Evolutionary conservation across 495 filamentous ascomycete species (phyloP).

Genomic region (Monascus purpureus): DNA sequence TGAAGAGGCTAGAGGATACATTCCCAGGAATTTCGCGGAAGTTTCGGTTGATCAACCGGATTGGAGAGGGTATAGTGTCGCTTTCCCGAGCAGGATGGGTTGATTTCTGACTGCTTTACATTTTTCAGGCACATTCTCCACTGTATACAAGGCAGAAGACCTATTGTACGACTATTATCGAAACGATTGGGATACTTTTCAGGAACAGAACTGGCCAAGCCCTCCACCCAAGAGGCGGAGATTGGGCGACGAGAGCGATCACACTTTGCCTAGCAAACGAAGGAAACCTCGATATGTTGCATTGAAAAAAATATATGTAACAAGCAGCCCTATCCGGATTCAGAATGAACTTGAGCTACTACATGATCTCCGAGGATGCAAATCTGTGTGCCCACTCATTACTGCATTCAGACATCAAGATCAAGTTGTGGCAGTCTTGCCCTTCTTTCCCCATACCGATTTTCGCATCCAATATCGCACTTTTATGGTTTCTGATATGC

Average conservation of each 20-base stretch:
- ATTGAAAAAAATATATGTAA: slow-evolving; percentile 98
- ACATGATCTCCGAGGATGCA: slow-evolving; percentile 72
- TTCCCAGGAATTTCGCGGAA: slow-evolving; percentile 71
- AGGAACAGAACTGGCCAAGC: slow-evolving; percentile 43
- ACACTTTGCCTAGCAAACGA: slow-evolving; percentile 13
- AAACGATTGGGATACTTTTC: slow-evolving; percentile 70
- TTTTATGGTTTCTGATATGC: slow-evolving; percentile 72
- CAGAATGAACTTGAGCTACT: slow-evolving; percentile 94
- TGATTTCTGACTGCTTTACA: background rate
- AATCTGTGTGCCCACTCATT: slow-evolving; percentile 83
- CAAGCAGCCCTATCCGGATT: slow-evolving; percentile 81
- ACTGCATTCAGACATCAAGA: slow-evolving; percentile 89
- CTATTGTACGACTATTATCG: slow-evolving; percentile 69
- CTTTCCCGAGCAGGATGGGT: background rate
- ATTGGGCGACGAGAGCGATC: slow-evolving; percentile 15
- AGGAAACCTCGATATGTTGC: slow-evolving; percentile 65
- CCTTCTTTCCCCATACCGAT: slow-evolving; percentile 90
- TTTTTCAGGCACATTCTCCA: slow-evolving; percentile 77
- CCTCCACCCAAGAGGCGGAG: slow-evolving; percentile 41
- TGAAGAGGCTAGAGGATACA: slow-evolving; percentile 64
- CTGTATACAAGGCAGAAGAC: slow-evolving; percentile 97
- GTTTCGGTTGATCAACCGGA: slow-evolving; percentile 88
- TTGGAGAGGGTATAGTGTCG: slow-evolving; percentile 65
- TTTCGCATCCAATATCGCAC: slow-evolving; percentile 90
- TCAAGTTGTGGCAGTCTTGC: slow-evolving; percentile 87